Percentiles rank a stretch among this genome's conserved stretches.
These are phyloP conservation scores for Rutstroemia sp. DNA, from an alignment of 2,329 filamentous ascomycete genomes.

Conservation along the genomic window DNA sequence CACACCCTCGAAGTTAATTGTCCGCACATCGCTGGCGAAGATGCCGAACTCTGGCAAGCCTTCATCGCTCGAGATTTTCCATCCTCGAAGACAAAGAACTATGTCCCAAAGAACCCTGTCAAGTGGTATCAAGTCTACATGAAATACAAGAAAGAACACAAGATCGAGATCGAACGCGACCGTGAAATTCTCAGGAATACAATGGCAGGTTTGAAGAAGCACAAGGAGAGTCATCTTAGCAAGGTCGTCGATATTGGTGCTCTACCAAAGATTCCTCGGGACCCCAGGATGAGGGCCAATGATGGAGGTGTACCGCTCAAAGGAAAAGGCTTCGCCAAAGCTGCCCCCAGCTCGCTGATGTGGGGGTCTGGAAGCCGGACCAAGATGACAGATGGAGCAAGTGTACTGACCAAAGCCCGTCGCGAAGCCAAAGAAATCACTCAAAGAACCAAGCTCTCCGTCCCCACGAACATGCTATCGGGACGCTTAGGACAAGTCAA, in stretches of 20 bases:
- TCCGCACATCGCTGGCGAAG: constrained; percentile 65
- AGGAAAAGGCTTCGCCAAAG: constrained; percentile 25
- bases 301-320: constrained; percentile 28
- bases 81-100: constrained; percentile 52
- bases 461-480: constrained; percentile 30
- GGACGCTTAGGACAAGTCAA: constrained; percentile 33
- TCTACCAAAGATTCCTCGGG: constrained; percentile 37
- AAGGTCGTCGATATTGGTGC: constrained; percentile 46
- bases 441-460: constrained; percentile 40
- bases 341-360: constrained; percentile 30
- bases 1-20: constrained; percentile 66
- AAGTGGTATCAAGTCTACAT: constrained; percentile 76
- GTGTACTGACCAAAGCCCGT: constrained; percentile 48
- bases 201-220: constrained; percentile 49
- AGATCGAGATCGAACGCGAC: constrained; percentile 48
- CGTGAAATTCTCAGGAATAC: constrained; percentile 46
- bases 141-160: constrained; percentile 54
- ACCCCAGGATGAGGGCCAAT: constrained; percentile 31
- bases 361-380: constrained; percentile 44
- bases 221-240: constrained; percentile 49
- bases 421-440: constrained; percentile 49
- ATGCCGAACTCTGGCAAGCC: constrained; percentile 66
- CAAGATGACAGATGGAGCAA: constrained; percentile 43
- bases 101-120: constrained; percentile 56
- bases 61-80: constrained; percentile 74